Conservation (phyloP, 73 alveolate genomes). For the Breviolum minutum region DNA sequence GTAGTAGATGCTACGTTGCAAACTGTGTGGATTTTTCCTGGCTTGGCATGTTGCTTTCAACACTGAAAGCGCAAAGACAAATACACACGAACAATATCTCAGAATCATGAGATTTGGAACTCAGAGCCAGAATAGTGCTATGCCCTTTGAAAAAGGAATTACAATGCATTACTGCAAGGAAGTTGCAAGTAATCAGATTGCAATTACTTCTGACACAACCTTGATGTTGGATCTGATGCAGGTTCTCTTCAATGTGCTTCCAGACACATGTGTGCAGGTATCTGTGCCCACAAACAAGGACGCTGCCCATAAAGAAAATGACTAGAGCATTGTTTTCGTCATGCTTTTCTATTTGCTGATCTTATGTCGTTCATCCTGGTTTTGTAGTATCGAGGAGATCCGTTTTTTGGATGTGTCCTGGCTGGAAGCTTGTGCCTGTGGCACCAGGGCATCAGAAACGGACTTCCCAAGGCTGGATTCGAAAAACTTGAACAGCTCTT, state of each 20-base stretch:
- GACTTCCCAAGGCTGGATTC: conserved; percentile 36
- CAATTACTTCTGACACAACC: not conserved
- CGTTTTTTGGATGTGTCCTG: conserved; percentile 59
- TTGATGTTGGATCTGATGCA: not conserved
- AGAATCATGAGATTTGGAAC: not conserved
- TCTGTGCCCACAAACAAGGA: conserved; percentile 67
- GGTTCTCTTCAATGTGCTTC: conserved; percentile 81
- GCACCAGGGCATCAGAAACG: conserved; percentile 35
- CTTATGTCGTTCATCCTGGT: no score
- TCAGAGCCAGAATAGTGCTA: not conserved
- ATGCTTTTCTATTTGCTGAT: not conserved
- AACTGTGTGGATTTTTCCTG: not conserved
- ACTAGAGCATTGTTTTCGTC: not conserved
- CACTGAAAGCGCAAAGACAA: not conserved
- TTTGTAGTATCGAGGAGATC: not conserved
- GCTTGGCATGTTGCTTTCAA: not conserved
- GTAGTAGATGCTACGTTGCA: no score
- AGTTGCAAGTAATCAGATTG: not conserved
- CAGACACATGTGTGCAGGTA: not conserved
- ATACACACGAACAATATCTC: not conserved
- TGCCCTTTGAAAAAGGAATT: not conserved
- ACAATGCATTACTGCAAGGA: not conserved
- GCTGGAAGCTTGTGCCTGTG: conserved; percentile 69
- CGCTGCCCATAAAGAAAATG: not conserved
- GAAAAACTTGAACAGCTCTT: not conserved